Evolutionary conservation across 176 grass and related monocot genomes (phyloP).

Genomic region (Tillandsia leiboldiana): DNA sequence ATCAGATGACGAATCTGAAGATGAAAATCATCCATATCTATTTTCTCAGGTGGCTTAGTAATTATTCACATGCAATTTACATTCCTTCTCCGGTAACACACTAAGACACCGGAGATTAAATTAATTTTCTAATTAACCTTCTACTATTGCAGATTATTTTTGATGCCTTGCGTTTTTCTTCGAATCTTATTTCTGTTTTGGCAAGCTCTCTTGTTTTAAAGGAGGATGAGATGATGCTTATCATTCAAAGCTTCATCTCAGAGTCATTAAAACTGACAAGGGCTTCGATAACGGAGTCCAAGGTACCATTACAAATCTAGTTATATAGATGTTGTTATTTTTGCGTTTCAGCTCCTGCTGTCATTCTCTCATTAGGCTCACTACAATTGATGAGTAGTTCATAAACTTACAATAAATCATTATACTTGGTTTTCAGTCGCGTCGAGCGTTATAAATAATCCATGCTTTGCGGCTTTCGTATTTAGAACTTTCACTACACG

Average conservation of each 20-base stretch:
- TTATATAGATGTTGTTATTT: too few species aligned
- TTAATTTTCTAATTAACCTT: slow-evolving; percentile 14
- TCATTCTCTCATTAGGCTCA: too few species aligned
- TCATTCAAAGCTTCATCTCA: slow-evolving; percentile 35
- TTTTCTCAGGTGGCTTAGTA: slow-evolving; percentile 42
- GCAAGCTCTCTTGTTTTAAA: slow-evolving; percentile 26
- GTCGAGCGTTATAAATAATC: too few species aligned
- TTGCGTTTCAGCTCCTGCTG: too few species aligned
- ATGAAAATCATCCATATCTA: slow-evolving; percentile 59
- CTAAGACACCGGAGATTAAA: background rate
- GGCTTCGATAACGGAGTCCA: slow-evolving; percentile 44
- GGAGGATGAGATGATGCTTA: slow-evolving; percentile 24
- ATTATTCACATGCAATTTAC: background rate
- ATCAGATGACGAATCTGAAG: slow-evolving; percentile 38
- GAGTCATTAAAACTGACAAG: slow-evolving; percentile 42
- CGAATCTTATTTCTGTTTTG: slow-evolving; percentile 39
- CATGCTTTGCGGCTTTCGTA: too few species aligned
- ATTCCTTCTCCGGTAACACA: background rate
- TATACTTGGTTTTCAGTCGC: too few species aligned
- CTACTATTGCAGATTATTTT: slow-evolving; percentile 55
- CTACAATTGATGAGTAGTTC: too few species aligned
- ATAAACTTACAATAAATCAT: too few species aligned
- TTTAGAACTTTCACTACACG: too few species aligned
- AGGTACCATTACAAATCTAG: slow-evolving; percentile 31
- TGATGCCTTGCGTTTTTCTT: slow-evolving; percentile 44